These are phyloP conservation scores for Dactylorhiza incarnata DNA, from an alignment of 106 monocot genomes.

Conservation along the genomic window DNA sequence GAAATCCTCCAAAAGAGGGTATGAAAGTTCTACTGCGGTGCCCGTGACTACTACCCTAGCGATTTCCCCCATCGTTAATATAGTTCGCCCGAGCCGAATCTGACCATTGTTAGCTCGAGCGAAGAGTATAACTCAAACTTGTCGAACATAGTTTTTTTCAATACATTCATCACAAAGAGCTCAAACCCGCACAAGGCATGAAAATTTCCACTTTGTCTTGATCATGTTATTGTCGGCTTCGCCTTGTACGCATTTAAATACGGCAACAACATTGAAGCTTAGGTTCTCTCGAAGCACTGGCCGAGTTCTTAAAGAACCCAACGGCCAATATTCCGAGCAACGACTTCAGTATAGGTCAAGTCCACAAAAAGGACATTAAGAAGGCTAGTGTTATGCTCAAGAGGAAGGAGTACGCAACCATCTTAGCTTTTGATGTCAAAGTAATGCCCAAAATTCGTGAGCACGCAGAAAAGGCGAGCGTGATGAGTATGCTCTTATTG, in stretches of 20 bases:
- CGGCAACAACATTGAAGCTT: conserved; percentile 67
- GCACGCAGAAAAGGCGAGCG: conserved; percentile 78
- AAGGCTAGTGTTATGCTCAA: conserved; percentile 75
- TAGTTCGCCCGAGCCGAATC: no score
- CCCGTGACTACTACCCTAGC: no score
- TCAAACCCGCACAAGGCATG: conserved; percentile 91
- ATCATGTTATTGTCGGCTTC: conserved; percentile 34
- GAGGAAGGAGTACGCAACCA: conserved; percentile 85
- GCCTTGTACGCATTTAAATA: conserved; percentile 75
- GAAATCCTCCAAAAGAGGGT: no score
- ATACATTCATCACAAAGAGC: conserved; percentile 83
- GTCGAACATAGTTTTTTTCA: no score
- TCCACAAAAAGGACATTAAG: conserved; percentile 97
- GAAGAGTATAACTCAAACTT: no score
- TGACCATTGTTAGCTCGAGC: no score
- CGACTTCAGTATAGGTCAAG: conserved; percentile 88
- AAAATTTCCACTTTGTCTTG: conserved; percentile 69
- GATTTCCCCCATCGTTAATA: no score
- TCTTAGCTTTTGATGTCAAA: conserved; percentile 97
- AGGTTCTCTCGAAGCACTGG: conserved; percentile 92
- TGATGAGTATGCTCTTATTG: no score
- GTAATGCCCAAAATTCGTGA: conserved; percentile 82
- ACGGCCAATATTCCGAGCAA: conserved; percentile 81
- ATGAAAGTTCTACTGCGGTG: no score
- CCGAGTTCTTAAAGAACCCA: conserved; percentile 77